Conservation (phyloP, 2,329 filamentous ascomycete species). For the Colletotrichum tofieldiae region DNA sequence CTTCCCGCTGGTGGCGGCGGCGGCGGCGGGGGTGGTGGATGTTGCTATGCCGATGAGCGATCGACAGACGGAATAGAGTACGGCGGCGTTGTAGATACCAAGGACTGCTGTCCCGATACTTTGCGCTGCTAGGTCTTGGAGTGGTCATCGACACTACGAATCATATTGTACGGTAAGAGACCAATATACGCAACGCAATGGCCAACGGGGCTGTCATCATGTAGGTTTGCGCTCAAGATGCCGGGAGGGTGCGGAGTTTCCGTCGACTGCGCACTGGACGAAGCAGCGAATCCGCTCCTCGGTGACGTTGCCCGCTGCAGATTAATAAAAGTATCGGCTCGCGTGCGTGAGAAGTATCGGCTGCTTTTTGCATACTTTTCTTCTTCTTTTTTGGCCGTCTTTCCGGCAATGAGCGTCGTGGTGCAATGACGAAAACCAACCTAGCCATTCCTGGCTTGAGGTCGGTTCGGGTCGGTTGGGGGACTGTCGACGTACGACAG, state of each 20-base stretch:
- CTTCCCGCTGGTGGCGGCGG: background rate
- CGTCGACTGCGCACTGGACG: background rate
- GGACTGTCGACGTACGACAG: constrained; percentile 12
- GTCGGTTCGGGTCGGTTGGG: background rate
- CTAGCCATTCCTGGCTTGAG: constrained; percentile 8
- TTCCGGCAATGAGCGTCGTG: constrained; percentile 13
- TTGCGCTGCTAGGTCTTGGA: background rate
- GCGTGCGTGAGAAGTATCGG: background rate
- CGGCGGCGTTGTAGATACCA: background rate
- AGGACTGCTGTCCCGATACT: background rate
- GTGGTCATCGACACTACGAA: no score
- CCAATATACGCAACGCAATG: background rate
- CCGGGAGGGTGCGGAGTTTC: constrained; percentile 13
- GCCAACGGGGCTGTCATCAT: constrained; percentile 18
- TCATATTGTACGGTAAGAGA: background rate
- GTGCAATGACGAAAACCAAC: constrained; percentile 3
- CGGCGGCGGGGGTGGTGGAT: background rate
- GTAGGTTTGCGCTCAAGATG: constrained; percentile 19
- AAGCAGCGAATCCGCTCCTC: background rate
- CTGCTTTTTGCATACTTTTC: background rate
- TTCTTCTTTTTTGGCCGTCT: background rate
- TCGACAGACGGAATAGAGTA: background rate
- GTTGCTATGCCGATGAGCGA: background rate
- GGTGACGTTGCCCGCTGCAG: constrained; percentile 16
- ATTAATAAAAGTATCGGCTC: constrained; percentile 13